Conservation (phyloP, 108 stramenopile genomes). For the Pseudonitzschia pungens region DNA sequence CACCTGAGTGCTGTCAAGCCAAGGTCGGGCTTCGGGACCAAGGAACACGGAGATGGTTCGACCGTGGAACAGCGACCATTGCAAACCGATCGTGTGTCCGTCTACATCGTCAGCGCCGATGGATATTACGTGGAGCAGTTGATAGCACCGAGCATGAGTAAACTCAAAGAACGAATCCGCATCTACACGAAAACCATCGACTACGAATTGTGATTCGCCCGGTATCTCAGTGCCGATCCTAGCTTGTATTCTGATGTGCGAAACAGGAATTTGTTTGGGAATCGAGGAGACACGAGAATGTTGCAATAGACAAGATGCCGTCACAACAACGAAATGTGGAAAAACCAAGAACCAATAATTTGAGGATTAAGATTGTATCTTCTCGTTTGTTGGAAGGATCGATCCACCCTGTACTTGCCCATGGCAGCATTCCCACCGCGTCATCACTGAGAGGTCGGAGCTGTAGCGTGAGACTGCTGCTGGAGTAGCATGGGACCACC, state of each 20-base stretch:
- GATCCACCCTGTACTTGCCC: background rate
- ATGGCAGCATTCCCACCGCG: background rate
- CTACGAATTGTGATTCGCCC: slow-evolving; percentile 21
- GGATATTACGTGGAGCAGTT: slow-evolving; percentile 35
- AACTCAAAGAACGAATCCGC: slow-evolving; percentile 23
- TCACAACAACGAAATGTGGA: background rate
- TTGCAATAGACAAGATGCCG: too few relatives aligned
- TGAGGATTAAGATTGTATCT: background rate
- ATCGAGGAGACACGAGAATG: background rate
- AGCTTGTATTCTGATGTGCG: too few relatives aligned
- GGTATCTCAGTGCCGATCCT: too few relatives aligned
- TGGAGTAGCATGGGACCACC: slow-evolving; percentile 1
- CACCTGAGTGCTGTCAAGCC: slow-evolving; percentile 30
- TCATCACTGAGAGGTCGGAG: background rate
- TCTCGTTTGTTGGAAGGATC: background rate
- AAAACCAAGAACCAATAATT: background rate
- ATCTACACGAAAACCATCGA: slow-evolving; percentile 32
- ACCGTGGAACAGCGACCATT: slow-evolving; percentile 17
- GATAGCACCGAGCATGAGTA: slow-evolving; percentile 29
- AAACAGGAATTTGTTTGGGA: background rate
- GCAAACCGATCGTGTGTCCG: slow-evolving; percentile 26
- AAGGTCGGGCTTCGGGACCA: slow-evolving; percentile 19
- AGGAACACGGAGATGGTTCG: slow-evolving; percentile 13
- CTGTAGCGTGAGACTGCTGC: background rate
- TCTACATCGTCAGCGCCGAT: slow-evolving; percentile 41